Evolutionary conservation across 2,329 filamentous ascomycete species (phyloP).

Genomic region (Arachnomyces sp.): DNA sequence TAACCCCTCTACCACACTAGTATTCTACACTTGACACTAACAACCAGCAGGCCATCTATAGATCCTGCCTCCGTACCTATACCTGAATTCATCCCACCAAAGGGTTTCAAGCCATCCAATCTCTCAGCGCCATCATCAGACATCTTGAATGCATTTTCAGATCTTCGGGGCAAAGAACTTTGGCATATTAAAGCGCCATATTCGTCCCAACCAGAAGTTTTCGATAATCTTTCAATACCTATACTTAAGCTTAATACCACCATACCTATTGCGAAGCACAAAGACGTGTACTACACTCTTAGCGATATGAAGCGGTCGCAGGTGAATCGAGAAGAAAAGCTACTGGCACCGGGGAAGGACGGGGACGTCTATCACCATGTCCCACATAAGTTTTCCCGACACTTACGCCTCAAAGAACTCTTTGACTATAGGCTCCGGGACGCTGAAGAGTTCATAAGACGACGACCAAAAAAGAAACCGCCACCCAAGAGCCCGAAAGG

Average conservation of each 20-base stretch:
- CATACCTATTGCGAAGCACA: constrained; percentile 33
- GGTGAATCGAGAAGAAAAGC: constrained; percentile 24
- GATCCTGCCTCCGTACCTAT: constrained; percentile 16
- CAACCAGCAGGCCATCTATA: too few relatives aligned
- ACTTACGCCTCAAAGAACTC: constrained; percentile 16
- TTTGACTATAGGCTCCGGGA: background rate
- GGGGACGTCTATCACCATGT: constrained; percentile 26
- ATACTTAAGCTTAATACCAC: constrained; percentile 31
- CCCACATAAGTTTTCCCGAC: constrained; percentile 11
- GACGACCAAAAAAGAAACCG: constrained; percentile 14
- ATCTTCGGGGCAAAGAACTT: constrained; percentile 39
- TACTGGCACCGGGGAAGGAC: constrained; percentile 31
- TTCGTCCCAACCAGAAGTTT: constrained; percentile 35
- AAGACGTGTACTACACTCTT: constrained; percentile 37
- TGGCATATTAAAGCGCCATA: constrained; percentile 43
- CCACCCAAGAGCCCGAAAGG: constrained; percentile 33
- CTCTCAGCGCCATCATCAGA: constrained; percentile 23
- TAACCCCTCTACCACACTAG: constrained; percentile 10
- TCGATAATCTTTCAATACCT: constrained; percentile 37
- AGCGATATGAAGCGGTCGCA: constrained; percentile 25
- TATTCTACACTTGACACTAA: background rate
- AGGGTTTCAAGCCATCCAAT: constrained; percentile 35
- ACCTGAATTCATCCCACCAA: constrained; percentile 34
- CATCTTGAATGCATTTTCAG: constrained; percentile 28
- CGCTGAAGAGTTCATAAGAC: constrained; percentile 3